Percentiles rank a stretch among this genome's conserved stretches.
Conservation (phyloP, 2,329 filamentous ascomycete species). For the Fusarium annulatum region DNA sequence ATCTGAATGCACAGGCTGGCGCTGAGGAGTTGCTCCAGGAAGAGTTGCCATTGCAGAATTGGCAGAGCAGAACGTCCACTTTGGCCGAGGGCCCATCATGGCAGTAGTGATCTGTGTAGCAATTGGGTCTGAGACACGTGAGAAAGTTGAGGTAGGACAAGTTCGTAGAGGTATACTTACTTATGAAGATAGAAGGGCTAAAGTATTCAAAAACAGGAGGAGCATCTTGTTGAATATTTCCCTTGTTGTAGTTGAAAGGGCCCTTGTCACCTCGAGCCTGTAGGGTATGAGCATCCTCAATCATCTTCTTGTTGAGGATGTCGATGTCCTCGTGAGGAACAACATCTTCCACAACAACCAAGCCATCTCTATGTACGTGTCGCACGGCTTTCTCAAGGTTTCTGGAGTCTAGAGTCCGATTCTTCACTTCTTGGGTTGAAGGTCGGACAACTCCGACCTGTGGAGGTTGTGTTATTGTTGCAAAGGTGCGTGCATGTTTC, state of each 20-base stretch:
- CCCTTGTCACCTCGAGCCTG: slow-evolving; percentile 63
- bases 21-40: slow-evolving; percentile 51
- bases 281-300: slow-evolving; percentile 64
- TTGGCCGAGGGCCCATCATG: slow-evolving; percentile 64
- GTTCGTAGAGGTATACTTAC: slow-evolving; percentile 48
- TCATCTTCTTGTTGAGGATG: slow-evolving; percentile 67
- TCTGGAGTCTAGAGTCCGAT: slow-evolving; percentile 53
- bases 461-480: background rate
- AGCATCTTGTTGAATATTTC: slow-evolving; percentile 71
- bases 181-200: slow-evolving; percentile 63
- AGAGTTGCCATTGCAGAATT: slow-evolving; percentile 67
- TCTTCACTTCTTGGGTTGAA: slow-evolving; percentile 55
- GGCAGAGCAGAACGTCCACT: slow-evolving; percentile 68
- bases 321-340: slow-evolving; percentile 64
- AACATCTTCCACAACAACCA: slow-evolving; percentile 66
- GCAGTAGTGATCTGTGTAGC: slow-evolving; percentile 66
- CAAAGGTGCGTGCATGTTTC: slow-evolving; percentile 20
- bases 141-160: background rate
- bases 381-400: slow-evolving; percentile 68
- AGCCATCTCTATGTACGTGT: slow-evolving; percentile 62
- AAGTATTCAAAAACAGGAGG: slow-evolving; percentile 63
- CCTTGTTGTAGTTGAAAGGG: slow-evolving; percentile 72
- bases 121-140: slow-evolving; percentile 58
- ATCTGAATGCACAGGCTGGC: slow-evolving; percentile 69
- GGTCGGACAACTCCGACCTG: slow-evolving; percentile 46